Conservation (phyloP, 208 protist species). For the Trypanosoma scelopori region DNA sequence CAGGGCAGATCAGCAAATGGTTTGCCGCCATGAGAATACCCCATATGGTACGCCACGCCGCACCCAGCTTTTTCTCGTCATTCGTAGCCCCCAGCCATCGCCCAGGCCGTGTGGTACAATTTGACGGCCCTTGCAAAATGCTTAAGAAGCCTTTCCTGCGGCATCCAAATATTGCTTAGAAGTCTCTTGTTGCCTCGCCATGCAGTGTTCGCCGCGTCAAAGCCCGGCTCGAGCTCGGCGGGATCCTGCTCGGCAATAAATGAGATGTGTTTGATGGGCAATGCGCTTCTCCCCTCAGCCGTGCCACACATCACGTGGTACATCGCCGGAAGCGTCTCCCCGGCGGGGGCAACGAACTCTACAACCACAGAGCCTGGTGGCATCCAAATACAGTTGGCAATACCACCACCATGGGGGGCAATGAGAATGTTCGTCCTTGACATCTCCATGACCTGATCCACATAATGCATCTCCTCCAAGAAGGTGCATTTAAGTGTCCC, state of each 20-base stretch:
- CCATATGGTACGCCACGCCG: too few species aligned
- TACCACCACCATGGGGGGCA: constrained; percentile 33
- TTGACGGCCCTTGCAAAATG: background rate
- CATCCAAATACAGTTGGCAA: constrained; percentile 44
- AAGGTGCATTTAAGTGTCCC: constrained; percentile 20
- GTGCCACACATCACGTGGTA: constrained; percentile 24
- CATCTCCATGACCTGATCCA: constrained; percentile 29
- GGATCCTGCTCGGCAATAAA: constrained; percentile 30
- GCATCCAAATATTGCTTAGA: constrained; percentile 18
- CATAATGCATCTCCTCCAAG: constrained; percentile 27
- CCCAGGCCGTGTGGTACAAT: background rate
- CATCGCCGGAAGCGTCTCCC: constrained; percentile 21
- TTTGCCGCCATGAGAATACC: too few species aligned
- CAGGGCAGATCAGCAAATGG: too few species aligned
- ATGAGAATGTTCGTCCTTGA: constrained; percentile 27
- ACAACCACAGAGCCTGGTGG: constrained; percentile 28
- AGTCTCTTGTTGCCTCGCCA: constrained; percentile 12
- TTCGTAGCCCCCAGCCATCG: background rate
- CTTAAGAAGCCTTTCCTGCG: background rate
- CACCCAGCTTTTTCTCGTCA: background rate
- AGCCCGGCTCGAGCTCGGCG: constrained; percentile 9
- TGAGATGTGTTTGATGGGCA: constrained; percentile 19
- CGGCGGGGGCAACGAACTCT: constrained; percentile 32
- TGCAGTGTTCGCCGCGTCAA: background rate
- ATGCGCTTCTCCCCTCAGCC: background rate